Conservation (phyloP, 2,329 filamentous ascomycete genomes). For the Alternaria dauci region DNA sequence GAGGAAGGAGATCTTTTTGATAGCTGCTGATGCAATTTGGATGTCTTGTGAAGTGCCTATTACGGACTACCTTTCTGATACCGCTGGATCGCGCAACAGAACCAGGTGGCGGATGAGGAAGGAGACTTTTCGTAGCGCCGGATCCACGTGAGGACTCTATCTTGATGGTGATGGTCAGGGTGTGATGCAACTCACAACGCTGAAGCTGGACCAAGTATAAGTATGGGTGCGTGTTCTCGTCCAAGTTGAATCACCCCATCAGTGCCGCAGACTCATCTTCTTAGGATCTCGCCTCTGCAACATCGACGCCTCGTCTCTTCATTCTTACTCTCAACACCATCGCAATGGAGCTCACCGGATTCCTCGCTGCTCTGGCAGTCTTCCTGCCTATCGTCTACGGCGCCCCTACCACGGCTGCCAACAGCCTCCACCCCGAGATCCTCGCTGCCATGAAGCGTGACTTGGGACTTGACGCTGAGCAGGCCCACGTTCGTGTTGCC, state of each 20-base stretch:
- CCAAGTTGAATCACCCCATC: constrained; percentile 13
- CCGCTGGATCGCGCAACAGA: constrained; percentile 14
- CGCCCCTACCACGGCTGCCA: constrained; percentile 49
- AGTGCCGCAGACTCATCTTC: constrained; percentile 27
- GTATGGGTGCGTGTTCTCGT: constrained; percentile 18
- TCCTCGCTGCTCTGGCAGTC: constrained; percentile 51
- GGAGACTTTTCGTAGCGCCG: constrained; percentile 17
- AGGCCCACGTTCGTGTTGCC: constrained; percentile 52
- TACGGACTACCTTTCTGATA: constrained; percentile 23
- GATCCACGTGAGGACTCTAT: constrained; percentile 15
- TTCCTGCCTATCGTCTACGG: constrained; percentile 54
- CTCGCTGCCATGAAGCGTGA: constrained; percentile 57
- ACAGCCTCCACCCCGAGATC: constrained; percentile 53
- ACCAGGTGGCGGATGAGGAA: constrained; percentile 27
- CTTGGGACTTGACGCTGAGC: constrained; percentile 51
- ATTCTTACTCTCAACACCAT: constrained; percentile 32
- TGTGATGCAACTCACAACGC: constrained; percentile 11
- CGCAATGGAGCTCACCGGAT: constrained; percentile 52
- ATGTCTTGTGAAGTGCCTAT: constrained; percentile 15
- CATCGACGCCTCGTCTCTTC: constrained; percentile 29
- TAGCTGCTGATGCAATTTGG: constrained; percentile 14
- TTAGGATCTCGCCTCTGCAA: constrained; percentile 37
- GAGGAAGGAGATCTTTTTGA: constrained; percentile 26
- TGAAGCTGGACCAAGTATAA: constrained; percentile 27
- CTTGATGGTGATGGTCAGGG: background rate